Base-by-base conservation (phyloP, 805 yeast genomes). In the Candida pini region DNA sequence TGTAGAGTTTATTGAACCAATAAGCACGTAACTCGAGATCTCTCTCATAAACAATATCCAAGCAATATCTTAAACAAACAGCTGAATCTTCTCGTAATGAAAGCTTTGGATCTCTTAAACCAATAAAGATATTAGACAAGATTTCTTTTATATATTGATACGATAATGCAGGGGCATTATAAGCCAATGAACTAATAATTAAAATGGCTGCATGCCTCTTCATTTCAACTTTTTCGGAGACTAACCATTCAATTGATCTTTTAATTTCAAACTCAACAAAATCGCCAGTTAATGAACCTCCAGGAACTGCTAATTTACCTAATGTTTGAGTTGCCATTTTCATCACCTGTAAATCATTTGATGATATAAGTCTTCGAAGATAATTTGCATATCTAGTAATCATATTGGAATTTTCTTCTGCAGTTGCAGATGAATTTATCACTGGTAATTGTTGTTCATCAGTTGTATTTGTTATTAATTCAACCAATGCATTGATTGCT, bases 261-360 rank as follows among this genome's bases (percentile, higher is more conserved):
- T 82, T 85, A 7, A 92, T 92, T 56, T 90, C 96, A 48, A 77
- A 83, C 42, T 90, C 97, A 18, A 92, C 96, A 56, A 90, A 82
- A 33, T 88, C 96, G 1, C 94, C 88, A 0, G 96, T 86, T 35
- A 88, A 61, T 2, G 94, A 78, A 1, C 95, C 92, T 18, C 95
- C 95, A 0, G 95, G 90, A 5, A 79, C 76, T 0, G 97, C 95
- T 45, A 90, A 66, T 50, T 81, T 82, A 9, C 97, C 98, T 43
- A 92, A 66, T 0, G 96, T 86, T 34, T 71, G 71, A 0, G 96
- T 88, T 3, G 97, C 96, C 22, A 79, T 72, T 40, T 77, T 76
- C 89, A 90, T 86, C 22, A 88, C 90, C 25, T 76, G 85, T 13
- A 80, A 67, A 51, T 92, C 96, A 44, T 76, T 81, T 0, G 92